phyloP scores from a whole-genome alignment of 2,329 filamentous ascomycete genomes.

The Epichloe typhina region DNA sequence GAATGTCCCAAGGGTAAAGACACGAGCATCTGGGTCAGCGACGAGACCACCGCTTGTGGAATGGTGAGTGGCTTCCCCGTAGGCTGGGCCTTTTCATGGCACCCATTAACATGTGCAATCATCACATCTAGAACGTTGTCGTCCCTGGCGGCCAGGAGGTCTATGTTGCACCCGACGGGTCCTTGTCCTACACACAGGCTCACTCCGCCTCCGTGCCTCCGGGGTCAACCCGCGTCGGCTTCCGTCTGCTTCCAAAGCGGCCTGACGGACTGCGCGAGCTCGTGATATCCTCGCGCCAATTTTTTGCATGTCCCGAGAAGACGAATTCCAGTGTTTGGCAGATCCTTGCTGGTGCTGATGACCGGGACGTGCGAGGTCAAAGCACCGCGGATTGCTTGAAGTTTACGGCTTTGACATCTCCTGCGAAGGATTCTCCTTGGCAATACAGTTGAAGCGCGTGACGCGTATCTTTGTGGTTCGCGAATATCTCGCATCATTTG shows the following conservation, averaged over 20 bases:
- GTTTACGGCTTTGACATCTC: no score
- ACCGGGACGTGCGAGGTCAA: no score
- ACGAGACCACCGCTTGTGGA: background rate
- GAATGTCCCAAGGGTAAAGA: background rate
- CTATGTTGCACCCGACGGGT: background rate
- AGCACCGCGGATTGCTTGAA: no score
- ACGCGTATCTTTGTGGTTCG: no score
- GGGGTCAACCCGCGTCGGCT: background rate
- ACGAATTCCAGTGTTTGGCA: background rate
- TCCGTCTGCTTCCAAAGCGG: background rate
- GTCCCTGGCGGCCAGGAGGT: background rate
- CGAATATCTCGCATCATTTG: no score
- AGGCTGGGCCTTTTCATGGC: no score
- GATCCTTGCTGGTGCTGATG: background rate
- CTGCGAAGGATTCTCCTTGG: no score
- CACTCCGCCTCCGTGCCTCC: background rate
- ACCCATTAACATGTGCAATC: constrained; percentile 2
- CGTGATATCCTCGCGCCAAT: background rate
- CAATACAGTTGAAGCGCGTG: no score
- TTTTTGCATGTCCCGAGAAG: background rate
- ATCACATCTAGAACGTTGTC: constrained; percentile 10
- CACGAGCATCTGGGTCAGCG: background rate
- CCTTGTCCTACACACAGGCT: background rate
- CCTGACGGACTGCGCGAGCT: background rate
- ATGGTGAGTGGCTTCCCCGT: background rate